Base-by-base conservation (phyloP, 192 early-diverging fungal species). In the Backusella tarrabulga region DNA sequence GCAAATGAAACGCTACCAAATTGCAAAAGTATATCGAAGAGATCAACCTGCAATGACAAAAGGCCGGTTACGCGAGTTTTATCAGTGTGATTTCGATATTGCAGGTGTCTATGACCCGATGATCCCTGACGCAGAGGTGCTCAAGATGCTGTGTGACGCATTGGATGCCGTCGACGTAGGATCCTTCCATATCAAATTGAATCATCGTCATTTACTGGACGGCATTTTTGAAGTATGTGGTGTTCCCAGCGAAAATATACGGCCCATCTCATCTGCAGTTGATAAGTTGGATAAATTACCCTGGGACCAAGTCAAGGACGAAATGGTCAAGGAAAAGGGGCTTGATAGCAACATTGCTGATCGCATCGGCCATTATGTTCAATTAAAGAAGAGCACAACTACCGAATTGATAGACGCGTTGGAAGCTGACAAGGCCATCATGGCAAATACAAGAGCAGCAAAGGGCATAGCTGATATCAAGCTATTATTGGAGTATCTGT, bases 21-120 rank as follows among this genome's bases (percentile, higher is more conserved):
- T 99, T 74, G 97, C 96, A 74, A 98, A 97, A 83, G 97, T 98
- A 46, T 99, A 99, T 85, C 91, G 97, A 54, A 88, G 97, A 23
- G 97, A 98, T 84, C 95, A 98, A 79, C 97, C 97, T 40, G 94
- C 96, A 4, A 94, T 99, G 91, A 96, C 94, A 74, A 96, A 98
- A 84, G 97, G 97, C 1, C 91, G 97, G 14, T 94, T 98, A 93
- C 87, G 97, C 77, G 97, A 99, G 85, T 99, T 99, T 71, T 97
- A 90, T 87, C 97, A 99, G 81, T 99, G 97, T 80, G 97, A 99
- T 88, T 97, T 96, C 71, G 97, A 99, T 81, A 92, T 99, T 83
- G 97, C 97, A 19, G 97, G 97, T 5, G 76, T 80, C 17, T 97
- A 97, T 75, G 97, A 98, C 60, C 73, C 94, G 6, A 99, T 99